phyloP scores from a whole-genome alignment of 140 eudicot genomes.

The Senecio squalidus region DNA sequence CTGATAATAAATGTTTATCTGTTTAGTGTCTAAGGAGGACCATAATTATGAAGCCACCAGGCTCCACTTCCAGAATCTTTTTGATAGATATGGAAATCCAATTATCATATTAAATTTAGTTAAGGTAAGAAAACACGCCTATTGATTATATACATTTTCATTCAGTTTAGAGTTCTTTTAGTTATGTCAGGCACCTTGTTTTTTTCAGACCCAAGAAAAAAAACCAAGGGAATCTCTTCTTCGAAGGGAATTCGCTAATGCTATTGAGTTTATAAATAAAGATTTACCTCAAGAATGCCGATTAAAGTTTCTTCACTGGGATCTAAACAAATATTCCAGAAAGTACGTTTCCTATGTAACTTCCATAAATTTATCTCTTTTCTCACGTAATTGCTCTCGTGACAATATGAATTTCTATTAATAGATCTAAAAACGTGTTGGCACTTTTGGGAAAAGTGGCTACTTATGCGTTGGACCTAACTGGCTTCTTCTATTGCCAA shows the following conservation, averaged over 20 bases:
- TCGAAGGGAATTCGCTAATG: conserved; percentile 78
- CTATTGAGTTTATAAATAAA: conserved; percentile 70
- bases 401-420: background rate
- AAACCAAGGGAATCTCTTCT: conserved; percentile 91
- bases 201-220: conserved; percentile 32
- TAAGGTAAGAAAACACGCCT: conserved; percentile 44
- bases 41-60: conserved; percentile 68
- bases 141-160: background rate
- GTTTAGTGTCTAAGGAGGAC: conserved; percentile 80
- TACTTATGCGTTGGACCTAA: conserved; percentile 65
- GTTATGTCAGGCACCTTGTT: conserved; percentile 1
- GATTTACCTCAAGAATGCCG: conserved; percentile 59
- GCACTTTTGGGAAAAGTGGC: conserved; percentile 73
- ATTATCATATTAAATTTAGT: conserved; percentile 82
- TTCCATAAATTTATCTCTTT: background rate
- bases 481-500: conserved; percentile 75
- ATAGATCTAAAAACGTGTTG: conserved; percentile 63
- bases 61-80: conserved; percentile 89
- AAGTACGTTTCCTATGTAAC: conserved; percentile 32
- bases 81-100: conserved; percentile 88
- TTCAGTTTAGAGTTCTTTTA: conserved; percentile 10
- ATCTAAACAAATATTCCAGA: conserved; percentile 74
- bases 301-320: conserved; percentile 91
- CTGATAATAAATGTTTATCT: conserved; percentile 19
- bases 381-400: background rate